Evolutionary conservation across 345 rosid species (phyloP).

Genomic region (Arabis hirsuta): DNA sequence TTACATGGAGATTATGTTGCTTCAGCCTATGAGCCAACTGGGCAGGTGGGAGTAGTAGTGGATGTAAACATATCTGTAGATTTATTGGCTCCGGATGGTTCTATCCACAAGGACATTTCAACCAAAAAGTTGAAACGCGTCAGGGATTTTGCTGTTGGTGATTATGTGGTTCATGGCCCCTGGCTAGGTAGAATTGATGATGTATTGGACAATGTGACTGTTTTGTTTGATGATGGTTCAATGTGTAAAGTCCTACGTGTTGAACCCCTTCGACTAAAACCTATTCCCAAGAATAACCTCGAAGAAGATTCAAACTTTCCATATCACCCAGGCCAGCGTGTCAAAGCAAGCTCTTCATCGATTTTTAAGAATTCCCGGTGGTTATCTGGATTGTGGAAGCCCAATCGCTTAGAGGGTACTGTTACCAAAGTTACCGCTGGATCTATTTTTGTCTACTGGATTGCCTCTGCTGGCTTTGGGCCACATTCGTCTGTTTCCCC

Average conservation of each 20-base stretch:
- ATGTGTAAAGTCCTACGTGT: conserved; percentile 85
- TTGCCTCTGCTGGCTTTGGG: conserved; percentile 94
- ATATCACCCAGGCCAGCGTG: conserved; percentile 95
- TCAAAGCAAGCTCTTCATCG: conserved; percentile 84
- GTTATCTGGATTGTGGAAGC: conserved; percentile 88
- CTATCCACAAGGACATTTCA: conserved; percentile 62
- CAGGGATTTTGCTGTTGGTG: conserved; percentile 84
- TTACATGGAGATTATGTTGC: conserved; percentile 92
- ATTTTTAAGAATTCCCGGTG: conserved; percentile 82
- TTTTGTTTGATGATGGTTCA: conserved; percentile 93
- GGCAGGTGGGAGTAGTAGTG: conserved; percentile 87
- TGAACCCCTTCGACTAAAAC: conserved; percentile 80
- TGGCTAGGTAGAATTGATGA: conserved; percentile 97
- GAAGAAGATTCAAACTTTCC: conserved; percentile 86
- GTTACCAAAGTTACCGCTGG: conserved; percentile 88
- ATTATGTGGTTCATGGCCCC: conserved; percentile 87
- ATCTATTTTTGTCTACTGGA: conserved; percentile 90
- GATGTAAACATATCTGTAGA: conserved; percentile 79
- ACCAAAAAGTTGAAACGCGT: conserved; percentile 81
- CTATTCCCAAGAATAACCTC: conserved; percentile 67
- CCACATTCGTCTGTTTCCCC: conserved; percentile 85
- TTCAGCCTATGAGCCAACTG: conserved; percentile 77
- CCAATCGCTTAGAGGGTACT: conserved; percentile 88
- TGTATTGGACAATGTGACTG: conserved; percentile 90
- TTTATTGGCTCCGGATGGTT: conserved; percentile 72